These are phyloP conservation scores for Microbotryum silenes-acaulis DNA, from an alignment of 1,284 basidiomycete genomes.

Conservation along the genomic window DNA sequence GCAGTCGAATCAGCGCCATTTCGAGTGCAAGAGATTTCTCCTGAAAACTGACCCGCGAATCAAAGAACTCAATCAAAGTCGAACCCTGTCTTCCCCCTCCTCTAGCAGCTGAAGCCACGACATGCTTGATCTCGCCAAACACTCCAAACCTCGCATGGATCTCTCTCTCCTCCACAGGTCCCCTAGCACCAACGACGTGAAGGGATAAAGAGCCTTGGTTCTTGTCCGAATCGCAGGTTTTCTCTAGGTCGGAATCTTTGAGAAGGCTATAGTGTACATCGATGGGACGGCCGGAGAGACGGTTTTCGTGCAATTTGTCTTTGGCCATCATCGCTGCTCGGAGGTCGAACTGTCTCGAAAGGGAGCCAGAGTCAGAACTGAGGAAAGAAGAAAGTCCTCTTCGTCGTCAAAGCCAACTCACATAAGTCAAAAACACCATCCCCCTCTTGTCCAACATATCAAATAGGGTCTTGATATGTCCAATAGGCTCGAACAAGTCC, in stretches of 20 bases:
- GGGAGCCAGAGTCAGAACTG: background rate
- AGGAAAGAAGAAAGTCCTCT: background rate
- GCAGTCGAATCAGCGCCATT: slow-evolving; percentile 18
- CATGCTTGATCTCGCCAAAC: slow-evolving; percentile 80
- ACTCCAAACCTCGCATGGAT: slow-evolving; percentile 71
- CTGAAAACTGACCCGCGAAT: slow-evolving; percentile 57
- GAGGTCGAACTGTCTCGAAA: slow-evolving; percentile 63
- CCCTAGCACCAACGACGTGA: slow-evolving; percentile 57
- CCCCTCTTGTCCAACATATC: slow-evolving; percentile 87
- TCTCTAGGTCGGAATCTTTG: slow-evolving; percentile 60
- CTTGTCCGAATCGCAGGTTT: slow-evolving; percentile 70
- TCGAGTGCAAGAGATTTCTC: slow-evolving; percentile 22
- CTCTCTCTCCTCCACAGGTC: slow-evolving; percentile 70
- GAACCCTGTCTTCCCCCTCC: slow-evolving; percentile 45
- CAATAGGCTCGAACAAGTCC: slow-evolving; percentile 76
- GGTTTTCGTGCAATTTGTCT: slow-evolving; percentile 74
- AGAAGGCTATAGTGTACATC: slow-evolving; percentile 97
- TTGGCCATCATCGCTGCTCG: slow-evolving; percentile 83
- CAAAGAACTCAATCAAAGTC: slow-evolving; percentile 81
- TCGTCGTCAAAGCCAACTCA: slow-evolving; percentile 48
- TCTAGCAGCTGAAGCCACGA: slow-evolving; percentile 43
- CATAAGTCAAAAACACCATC: slow-evolving; percentile 96
- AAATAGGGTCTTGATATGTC: slow-evolving; percentile 93
- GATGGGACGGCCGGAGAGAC: slow-evolving; percentile 74
- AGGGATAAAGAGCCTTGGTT: slow-evolving; percentile 83